A percentile compares a stretch with the other conserved stretches of the same genome.
Conservation (phyloP, 495 filamentous ascomycete species). For the Aspergillus sparsus region DNA sequence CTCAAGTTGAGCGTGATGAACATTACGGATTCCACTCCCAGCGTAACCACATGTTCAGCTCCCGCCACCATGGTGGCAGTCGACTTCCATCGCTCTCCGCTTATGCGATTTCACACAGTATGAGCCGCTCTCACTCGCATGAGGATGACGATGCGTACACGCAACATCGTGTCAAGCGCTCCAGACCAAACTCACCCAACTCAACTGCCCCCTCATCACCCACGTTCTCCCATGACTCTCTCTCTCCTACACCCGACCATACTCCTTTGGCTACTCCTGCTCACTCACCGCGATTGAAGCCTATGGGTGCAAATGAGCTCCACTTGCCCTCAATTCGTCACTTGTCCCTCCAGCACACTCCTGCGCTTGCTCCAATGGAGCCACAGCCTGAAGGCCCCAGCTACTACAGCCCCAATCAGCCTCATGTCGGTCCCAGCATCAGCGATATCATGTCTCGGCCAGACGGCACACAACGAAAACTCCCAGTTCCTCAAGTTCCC, state of each 20-base stretch:
- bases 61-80: conserved; percentile 60
- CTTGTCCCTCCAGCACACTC: conserved; percentile 82
- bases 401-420: conserved; percentile 56
- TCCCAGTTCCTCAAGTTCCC: conserved; percentile 88
- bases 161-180: conserved; percentile 73
- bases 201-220: conserved; percentile 95
- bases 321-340: conserved; percentile 88
- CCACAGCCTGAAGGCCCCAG: conserved; percentile 61
- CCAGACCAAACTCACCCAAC: conserved; percentile 87
- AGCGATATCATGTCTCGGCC: conserved; percentile 89
- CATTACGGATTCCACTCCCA: conserved; percentile 47
- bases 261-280: conserved; percentile 94
- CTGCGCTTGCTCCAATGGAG: conserved; percentile 90
- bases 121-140: conserved; percentile 89
- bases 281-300: conserved; percentile 89
- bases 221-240: conserved; percentile 95
- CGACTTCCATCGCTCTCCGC: conserved; percentile 77
- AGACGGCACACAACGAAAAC: conserved; percentile 84
- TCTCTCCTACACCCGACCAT: conserved; percentile 94
- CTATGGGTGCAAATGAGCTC: conserved; percentile 66
- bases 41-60: conserved; percentile 52
- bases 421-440: conserved; percentile 69
- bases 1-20: conserved; percentile 80
- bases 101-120: conserved; percentile 75
- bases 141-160: conserved; percentile 77